phyloP scores from a whole-genome alignment of 2,329 filamentous ascomycete genomes.

The Lasiodiplodia sp. region DNA sequence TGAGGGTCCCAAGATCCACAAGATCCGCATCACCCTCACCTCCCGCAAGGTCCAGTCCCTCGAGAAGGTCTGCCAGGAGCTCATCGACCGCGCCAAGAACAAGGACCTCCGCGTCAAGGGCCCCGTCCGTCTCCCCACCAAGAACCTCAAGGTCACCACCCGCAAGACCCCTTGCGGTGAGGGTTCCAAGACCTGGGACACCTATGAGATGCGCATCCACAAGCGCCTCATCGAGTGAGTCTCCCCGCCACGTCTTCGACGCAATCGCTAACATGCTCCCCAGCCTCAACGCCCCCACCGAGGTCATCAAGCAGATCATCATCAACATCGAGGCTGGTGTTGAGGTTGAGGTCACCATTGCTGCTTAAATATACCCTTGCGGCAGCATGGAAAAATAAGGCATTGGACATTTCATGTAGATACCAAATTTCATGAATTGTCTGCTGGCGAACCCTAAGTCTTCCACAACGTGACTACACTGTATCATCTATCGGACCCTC shows the following conservation, averaged over 20 bases:
- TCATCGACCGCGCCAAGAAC: conserved; percentile 97
- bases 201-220: conserved; percentile 99
- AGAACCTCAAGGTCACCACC: conserved; percentile 95
- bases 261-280: neutral
- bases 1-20: conserved; percentile 95
- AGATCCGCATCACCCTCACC: conserved; percentile 98
- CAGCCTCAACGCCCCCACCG: conserved; percentile 92
- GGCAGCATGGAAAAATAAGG: conserved; percentile 12
- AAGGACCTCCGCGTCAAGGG: conserved; percentile 99
- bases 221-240: conserved; percentile 94
- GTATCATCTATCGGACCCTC: neutral
- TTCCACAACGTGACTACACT: neutral
- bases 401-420: conserved; percentile 27
- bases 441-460: neutral
- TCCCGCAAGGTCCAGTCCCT: conserved; percentile 92
- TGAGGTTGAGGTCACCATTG: conserved; percentile 92
- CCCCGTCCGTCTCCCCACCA: conserved; percentile 95
- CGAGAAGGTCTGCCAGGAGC: conserved; percentile 94
- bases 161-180: conserved; percentile 99
- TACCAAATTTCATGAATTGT: conserved; percentile 19
- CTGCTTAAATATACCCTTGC: conserved; percentile 63
- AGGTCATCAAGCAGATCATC: conserved; percentile 96
- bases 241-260: neutral
- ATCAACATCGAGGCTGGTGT: conserved; percentile 95
- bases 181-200: conserved; percentile 99